Base-by-base conservation (phyloP, 169 alveolate species). In the Plasmodium vivax region DNA sequence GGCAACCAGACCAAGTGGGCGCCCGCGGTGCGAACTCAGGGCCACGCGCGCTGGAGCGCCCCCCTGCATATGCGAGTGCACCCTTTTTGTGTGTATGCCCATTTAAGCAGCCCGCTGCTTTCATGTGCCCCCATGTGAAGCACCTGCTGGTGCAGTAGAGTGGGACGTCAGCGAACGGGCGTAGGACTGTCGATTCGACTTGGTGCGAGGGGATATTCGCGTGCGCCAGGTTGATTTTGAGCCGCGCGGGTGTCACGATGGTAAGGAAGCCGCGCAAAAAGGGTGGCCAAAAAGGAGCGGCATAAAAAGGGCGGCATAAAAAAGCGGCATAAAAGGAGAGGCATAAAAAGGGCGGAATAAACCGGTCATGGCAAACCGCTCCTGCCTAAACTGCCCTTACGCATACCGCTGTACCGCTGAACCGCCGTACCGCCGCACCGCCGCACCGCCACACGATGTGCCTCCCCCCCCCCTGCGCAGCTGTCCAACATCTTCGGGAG, bases 401-500 rank as follows among this genome's bases (percentile, higher is more conserved):
- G 14, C 34, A 62, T 62, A 62, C 34, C 62, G 71, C 32, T 27
- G 43, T 14, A 23, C 27, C 0, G 27, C 27, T 23, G 27, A 23
- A 23, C 27, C 27, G 27, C 27, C 0, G 27, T 0, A 23, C 27
- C 27, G 27, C 27, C 27, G 27, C 27, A 23, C 27, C 27, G 27
- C 27, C 27, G 27, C 27, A 19, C 16, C 30, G 71, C 43, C 71
- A 54, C 16, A 56, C 36, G 58, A 23, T 32, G 16, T 36, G 23
- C 6, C 27, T 6, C 56, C 47, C 19, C 38, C 54, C 36, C 74
- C 34, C 5, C 19, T 30, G n/a, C 36, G 45, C 92, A 96, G 98
- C 93, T 96, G 94, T 94, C 98, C 45, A 95, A 93, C 93, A 93
- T 96, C 23, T 96, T 96, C 80, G 98, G 98, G 62, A 95, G 95